phyloP scores from a whole-genome alignment of 1,139 yeast genomes.

The Maudiozyma humilis region DNA sequence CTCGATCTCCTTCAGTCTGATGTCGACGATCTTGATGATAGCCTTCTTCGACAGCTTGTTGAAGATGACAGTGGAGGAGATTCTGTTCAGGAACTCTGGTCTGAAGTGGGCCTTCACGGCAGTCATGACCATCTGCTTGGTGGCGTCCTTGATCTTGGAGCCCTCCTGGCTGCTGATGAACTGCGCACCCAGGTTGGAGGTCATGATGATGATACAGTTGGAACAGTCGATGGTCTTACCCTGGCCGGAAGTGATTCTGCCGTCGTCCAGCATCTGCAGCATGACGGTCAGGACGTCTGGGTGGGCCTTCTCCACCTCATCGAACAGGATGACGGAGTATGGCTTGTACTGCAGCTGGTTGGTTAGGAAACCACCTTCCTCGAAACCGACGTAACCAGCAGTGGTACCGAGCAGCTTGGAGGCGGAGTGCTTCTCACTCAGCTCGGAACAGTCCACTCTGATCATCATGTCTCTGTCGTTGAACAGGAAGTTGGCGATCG shows the following conservation, averaged over 20 bases:
- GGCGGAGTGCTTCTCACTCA: conserved; percentile 91
- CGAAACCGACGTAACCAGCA: conserved; percentile 96
- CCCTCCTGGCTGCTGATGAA: conserved; percentile 64
- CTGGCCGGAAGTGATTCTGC: conserved; percentile 87
- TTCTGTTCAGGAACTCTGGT: conserved; percentile 95
- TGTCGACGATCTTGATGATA: conserved; percentile 80
- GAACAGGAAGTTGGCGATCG: conserved; percentile 88
- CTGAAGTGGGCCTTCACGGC: conserved; percentile 88
- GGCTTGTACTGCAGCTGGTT: conserved; percentile 88
- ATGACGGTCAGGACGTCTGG: conserved; percentile 92
- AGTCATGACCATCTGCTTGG: conserved; percentile 72
- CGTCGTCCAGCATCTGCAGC: conserved; percentile 90
- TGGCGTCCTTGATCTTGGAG: conserved; percentile 53
- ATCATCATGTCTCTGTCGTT: conserved; percentile 95
- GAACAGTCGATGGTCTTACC: conserved; percentile 92
- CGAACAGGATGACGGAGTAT: conserved; percentile 87
- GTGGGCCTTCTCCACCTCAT: conserved; percentile 98
- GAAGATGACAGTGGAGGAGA: conserved; percentile 84
- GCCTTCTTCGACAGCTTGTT: conserved; percentile 88
- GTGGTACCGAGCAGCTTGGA: conserved; percentile 95
- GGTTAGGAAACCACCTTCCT: conserved; percentile 93
- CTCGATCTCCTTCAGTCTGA: conserved; percentile 78
- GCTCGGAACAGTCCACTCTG: conserved; percentile 94
- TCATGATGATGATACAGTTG: conserved; percentile 88
- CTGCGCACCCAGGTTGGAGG: conserved; percentile 94